Percentiles rank a stretch among this genome's conserved stretches.
phyloP scores from a whole-genome alignment of 768 basidiomycete genomes.

The Boletus eberwhitei region DNA sequence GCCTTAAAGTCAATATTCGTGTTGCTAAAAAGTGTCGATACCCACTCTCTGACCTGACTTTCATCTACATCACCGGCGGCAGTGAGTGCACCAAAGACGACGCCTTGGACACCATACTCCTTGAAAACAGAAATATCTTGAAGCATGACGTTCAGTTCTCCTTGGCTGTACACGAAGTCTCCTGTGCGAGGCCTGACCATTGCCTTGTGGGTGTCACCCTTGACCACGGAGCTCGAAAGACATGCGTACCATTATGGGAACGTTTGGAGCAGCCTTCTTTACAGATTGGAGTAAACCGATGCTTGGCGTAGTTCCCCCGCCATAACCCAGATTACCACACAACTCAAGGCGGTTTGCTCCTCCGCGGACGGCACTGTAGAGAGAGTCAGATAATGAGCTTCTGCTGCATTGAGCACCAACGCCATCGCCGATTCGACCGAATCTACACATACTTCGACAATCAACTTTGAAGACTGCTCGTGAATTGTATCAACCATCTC shows the following conservation, averaged over 20 bases:
- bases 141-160: conserved; percentile 69
- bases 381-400: not conserved
- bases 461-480: conserved; percentile 5
- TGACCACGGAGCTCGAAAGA: not conserved
- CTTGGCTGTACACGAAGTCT: conserved; percentile 69
- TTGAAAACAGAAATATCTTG: conserved; percentile 69
- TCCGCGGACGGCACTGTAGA: conserved; percentile 58
- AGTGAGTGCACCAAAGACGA: conserved; percentile 65
- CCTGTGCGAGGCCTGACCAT: conserved; percentile 82
- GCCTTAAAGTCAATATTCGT: not conserved
- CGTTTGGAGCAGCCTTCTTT: conserved; percentile 41
- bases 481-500: conserved; percentile 5
- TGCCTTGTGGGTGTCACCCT: conserved; percentile 39
- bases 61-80: conserved; percentile 58
- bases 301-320: conserved; percentile 82
- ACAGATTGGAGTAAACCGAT: conserved; percentile 67
- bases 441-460: conserved; percentile 71
- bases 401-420: conserved; percentile 37
- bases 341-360: conserved; percentile 78
- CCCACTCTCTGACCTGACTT: conserved; percentile 47
- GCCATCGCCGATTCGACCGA: conserved; percentile 67
- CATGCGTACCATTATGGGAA: conserved; percentile 70
- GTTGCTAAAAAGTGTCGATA: not conserved
- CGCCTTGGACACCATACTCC: conserved; percentile 52
- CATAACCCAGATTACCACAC: conserved; percentile 64